phyloP scores from a whole-genome alignment of 768 basidiomycete genomes.

The Steccherinum ochraceum region DNA sequence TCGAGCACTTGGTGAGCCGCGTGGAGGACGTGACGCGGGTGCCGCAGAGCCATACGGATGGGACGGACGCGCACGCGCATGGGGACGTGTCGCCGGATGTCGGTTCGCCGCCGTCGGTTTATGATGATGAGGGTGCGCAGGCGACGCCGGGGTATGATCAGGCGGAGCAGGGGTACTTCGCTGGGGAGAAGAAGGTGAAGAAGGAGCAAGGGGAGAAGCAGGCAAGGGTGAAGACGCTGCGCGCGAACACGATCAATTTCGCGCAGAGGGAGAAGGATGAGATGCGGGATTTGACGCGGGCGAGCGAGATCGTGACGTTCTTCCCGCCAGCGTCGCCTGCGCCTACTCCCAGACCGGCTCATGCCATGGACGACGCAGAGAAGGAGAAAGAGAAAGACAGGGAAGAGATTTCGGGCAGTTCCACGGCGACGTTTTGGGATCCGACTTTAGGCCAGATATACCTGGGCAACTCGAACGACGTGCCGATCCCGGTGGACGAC shows the following conservation, averaged over 20 bases:
- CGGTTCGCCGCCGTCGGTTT: slow-evolving; percentile 1
- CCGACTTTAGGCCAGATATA: slow-evolving; percentile 62
- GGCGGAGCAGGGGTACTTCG: slow-evolving; percentile 1
- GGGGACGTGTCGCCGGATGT: slow-evolving; percentile 8
- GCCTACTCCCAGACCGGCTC: slow-evolving; percentile 15
- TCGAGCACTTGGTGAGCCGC: slow-evolving; percentile 50
- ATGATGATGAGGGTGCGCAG: neutral
- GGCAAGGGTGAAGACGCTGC: slow-evolving; percentile 2
- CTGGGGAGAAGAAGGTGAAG: neutral
- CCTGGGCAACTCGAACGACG: slow-evolving; percentile 80
- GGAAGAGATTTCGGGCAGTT: slow-evolving; percentile 21
- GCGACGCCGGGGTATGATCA: neutral
- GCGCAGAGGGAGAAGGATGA: slow-evolving; percentile 81
- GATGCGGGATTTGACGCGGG: slow-evolving; percentile 82
- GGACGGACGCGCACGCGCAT: slow-evolving; percentile 25
- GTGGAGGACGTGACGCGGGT: slow-evolving; percentile 31
- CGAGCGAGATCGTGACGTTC: slow-evolving; percentile 54
- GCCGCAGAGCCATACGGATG: slow-evolving; percentile 27
- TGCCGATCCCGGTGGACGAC: slow-evolving; percentile 34
- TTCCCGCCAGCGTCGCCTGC: slow-evolving; percentile 10
- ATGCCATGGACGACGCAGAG: slow-evolving; percentile 24
- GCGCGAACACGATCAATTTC: slow-evolving; percentile 69
- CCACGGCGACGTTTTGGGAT: slow-evolving; percentile 42
- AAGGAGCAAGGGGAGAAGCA: neutral
- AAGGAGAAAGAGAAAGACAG: slow-evolving; percentile 8